Conservation (phyloP, 495 filamentous ascomycete genomes). For the Talaromyces adpressus region DNA sequence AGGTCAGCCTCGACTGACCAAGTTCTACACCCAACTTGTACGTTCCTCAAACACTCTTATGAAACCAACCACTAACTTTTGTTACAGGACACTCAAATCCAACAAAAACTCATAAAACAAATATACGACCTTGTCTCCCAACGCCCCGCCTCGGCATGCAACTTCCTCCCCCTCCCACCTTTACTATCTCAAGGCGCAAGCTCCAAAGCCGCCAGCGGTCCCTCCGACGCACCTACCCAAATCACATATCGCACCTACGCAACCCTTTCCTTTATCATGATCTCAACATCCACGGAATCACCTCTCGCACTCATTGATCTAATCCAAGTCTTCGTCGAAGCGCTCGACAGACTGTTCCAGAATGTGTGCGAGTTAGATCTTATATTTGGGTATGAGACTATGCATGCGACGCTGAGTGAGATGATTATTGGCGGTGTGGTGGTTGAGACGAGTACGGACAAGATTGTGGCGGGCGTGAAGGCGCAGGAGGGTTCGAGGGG, state of each 20-base stretch:
- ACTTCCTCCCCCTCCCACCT: constrained; percentile 83
- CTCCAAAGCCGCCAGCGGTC: constrained; percentile 44
- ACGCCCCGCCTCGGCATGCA: constrained; percentile 81
- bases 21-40: constrained; percentile 98
- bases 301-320: constrained; percentile 92
- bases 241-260: constrained; percentile 98
- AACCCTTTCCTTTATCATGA: constrained; percentile 97
- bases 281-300: constrained; percentile 93
- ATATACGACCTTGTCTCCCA: constrained; percentile 96
- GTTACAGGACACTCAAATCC: constrained; percentile 78
- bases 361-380: constrained; percentile 97
- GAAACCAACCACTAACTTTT: background rate
- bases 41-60: background rate
- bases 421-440: constrained; percentile 97
- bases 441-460: constrained; percentile 83
- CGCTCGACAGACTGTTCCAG: constrained; percentile 90
- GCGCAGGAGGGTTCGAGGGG: constrained; percentile 71
- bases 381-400: constrained; percentile 97
- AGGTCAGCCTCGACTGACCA: constrained; percentile 91
- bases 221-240: constrained; percentile 86
- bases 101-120: constrained; percentile 92
- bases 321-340: constrained; percentile 96
- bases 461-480: constrained; percentile 78
- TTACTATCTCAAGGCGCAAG: constrained; percentile 59
- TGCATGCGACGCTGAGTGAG: constrained; percentile 85